Percentiles rank a stretch among this genome's conserved stretches.
phyloP scores from a whole-genome alignment of 805 yeast species.

The Sugiyamaella americana region DNA sequence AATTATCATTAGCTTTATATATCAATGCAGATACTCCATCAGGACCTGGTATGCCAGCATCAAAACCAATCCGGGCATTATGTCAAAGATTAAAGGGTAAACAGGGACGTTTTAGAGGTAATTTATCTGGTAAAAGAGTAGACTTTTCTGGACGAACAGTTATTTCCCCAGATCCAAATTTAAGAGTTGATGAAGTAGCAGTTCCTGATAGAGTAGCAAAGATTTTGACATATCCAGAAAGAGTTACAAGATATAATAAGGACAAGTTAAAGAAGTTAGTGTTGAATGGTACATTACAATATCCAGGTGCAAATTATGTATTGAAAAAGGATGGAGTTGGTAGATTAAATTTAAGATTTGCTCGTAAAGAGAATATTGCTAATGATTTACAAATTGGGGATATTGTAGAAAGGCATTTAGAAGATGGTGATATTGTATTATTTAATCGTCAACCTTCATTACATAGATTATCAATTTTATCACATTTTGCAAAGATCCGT shows the following conservation, averaged over 20 bases:
- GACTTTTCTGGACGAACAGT: constrained; percentile 98
- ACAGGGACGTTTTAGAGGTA: constrained; percentile 98
- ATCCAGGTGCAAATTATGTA: constrained; percentile 96
- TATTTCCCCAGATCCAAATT: constrained; percentile 96
- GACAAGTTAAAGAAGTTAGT: constrained; percentile 69
- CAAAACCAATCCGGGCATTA: constrained; percentile 85
- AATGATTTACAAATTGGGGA: constrained; percentile 78
- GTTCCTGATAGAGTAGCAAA: constrained; percentile 97
- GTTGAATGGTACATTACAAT: constrained; percentile 75
- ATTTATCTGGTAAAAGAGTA: constrained; percentile 95
- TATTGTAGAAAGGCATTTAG: constrained; percentile 91
- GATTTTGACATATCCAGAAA: constrained; percentile 92
- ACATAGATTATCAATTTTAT: constrained; percentile 86
- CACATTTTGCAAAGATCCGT: constrained; percentile 92
- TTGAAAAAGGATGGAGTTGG: constrained; percentile 76
- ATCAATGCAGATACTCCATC: constrained; percentile 92
- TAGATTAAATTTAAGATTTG: constrained; percentile 83
- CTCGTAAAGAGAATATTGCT: constrained; percentile 75
- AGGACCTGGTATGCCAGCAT: constrained; percentile 37
- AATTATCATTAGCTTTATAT: constrained; percentile 92
- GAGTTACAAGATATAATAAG: constrained; percentile 80
- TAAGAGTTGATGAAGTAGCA: constrained; percentile 93
- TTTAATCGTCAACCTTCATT: constrained; percentile 98
- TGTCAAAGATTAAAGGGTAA: constrained; percentile 98
- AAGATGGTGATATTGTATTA: constrained; percentile 92